A percentile compares a stretch with the other conserved stretches of the same genome.
Conservation (phyloP, 495 filamentous ascomycete species). For the Trichoderma erinaceum region DNA sequence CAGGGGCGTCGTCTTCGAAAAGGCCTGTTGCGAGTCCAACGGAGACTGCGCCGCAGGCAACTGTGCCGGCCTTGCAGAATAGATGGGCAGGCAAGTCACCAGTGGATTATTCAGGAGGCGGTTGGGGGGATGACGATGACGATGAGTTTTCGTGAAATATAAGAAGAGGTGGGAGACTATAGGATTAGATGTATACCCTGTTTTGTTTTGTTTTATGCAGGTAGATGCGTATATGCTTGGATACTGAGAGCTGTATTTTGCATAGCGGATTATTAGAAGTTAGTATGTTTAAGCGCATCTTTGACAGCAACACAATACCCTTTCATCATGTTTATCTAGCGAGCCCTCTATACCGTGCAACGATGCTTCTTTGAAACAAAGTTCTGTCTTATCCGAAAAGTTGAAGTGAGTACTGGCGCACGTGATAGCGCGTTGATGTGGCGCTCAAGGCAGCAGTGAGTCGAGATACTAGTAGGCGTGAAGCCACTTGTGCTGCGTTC, state of each 20-base stretch:
- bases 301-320: too few species aligned
- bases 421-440: conserved; percentile 6
- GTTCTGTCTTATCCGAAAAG: neutral
- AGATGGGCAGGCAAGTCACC: neutral
- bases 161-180: neutral
- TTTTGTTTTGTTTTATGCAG: neutral
- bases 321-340: too few species aligned
- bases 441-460: neutral
- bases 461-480: neutral
- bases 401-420: neutral
- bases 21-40: neutral
- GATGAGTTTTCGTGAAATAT: conserved; percentile 2
- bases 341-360: too few species aligned
- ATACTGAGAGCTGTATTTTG: neutral
- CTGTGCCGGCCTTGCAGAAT: neutral
- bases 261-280: neutral
- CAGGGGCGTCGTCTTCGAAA: neutral
- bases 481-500: neutral
- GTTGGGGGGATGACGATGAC: conserved; percentile 7
- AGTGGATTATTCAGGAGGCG: conserved; percentile 1
- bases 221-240: neutral
- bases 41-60: neutral
- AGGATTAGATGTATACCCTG: neutral
- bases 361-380: too few species aligned
- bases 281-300: neutral